A percentile compares a stretch with the other conserved stretches of the same genome.
Conservation (phyloP, 345 rosid species). For the Eucalyptus erythrocorys region DNA sequence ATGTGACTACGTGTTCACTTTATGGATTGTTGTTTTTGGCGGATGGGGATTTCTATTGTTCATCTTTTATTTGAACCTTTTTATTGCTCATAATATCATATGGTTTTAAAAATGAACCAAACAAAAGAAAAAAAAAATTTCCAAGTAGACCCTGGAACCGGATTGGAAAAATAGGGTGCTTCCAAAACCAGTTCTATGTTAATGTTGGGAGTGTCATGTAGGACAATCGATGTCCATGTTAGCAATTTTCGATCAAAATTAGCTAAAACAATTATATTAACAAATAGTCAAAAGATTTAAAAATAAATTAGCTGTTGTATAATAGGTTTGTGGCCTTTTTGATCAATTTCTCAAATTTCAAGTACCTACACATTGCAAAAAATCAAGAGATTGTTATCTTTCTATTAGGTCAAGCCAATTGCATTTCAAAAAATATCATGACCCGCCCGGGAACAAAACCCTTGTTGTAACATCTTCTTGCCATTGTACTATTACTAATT, state of each 20-base stretch:
- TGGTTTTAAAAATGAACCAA: no score
- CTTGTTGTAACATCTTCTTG: background rate
- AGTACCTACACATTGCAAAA: background rate
- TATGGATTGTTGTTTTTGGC: no score
- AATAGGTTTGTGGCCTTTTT: background rate
- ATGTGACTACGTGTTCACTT: no score
- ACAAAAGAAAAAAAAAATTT: no score
- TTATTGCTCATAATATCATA: no score
- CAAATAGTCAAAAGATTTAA: background rate
- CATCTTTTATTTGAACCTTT: no score
- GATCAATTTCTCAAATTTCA: background rate
- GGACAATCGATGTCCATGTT: accelerated
- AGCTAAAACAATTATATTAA: background rate
- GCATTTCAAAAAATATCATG: background rate
- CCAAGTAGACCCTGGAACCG: no score
- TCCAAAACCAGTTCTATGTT: no score
- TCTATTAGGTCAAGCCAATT: background rate
- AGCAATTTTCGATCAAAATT: background rate
- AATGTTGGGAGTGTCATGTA: accelerated
- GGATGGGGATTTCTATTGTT: no score
- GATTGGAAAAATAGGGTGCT: no score
- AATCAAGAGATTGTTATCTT: background rate
- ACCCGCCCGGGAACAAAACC: background rate
- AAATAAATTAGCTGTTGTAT: background rate
- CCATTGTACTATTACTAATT: background rate